These are phyloP conservation scores for Phanerochaete sordida DNA, from an alignment of 768 basidiomycete species.

Conservation along the genomic window DNA sequence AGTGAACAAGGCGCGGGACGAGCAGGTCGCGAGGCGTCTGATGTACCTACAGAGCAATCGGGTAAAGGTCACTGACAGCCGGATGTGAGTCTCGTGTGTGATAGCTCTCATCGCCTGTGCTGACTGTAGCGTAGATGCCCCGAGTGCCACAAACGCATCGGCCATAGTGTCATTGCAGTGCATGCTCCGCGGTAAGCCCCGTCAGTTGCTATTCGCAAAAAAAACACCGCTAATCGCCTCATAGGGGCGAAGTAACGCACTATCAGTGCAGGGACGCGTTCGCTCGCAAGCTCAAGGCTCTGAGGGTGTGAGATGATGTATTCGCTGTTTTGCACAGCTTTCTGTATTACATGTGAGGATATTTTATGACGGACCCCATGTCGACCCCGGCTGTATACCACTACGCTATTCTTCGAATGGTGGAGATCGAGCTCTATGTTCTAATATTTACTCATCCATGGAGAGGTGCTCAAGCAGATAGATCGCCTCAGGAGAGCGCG, in stretches of 20 bases:
- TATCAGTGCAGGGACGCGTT: constrained; percentile 93
- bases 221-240: constrained; percentile 2
- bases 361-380: too few species aligned
- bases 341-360: too few species aligned
- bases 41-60: constrained; percentile 76
- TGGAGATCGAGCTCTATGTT: too few species aligned
- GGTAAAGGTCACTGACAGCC: constrained; percentile 87
- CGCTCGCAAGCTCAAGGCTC: constrained; percentile 43
- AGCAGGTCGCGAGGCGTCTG: constrained; percentile 69
- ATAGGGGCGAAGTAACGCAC: constrained; percentile 93
- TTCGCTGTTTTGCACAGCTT: neutral
- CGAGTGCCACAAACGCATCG: constrained; percentile 91
- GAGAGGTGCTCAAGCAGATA: neutral
- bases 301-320: neutral
- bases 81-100: constrained; percentile 63
- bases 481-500: constrained; percentile 12
- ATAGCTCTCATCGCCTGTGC: neutral
- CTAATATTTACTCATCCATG: neutral
- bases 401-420: too few species aligned
- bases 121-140: constrained; percentile 62
- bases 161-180: constrained; percentile 90
- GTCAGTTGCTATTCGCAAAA: neutral
- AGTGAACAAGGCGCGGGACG: constrained; percentile 70
- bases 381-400: too few species aligned
- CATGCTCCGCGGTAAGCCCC: constrained; percentile 75